A percentile compares a stretch with the other conserved stretches of the same genome.
Evolutionary conservation across 1,284 basidiomycete species (phyloP).

Genomic region (Pholiota adiposa): DNA sequence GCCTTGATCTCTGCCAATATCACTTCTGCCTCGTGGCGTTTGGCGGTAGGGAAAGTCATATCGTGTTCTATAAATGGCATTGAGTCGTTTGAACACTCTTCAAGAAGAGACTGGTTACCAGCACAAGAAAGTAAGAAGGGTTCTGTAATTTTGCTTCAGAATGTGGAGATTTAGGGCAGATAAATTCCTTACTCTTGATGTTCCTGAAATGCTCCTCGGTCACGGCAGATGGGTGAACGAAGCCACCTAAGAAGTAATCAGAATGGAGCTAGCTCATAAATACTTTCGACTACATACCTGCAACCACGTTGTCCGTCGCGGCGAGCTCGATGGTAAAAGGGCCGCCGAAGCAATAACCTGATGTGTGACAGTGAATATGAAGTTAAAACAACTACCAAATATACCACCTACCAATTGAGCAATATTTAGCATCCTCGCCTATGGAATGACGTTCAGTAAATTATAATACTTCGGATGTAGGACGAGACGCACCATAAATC

Average conservation of each 20-base stretch:
- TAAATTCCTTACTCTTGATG: conserved; percentile 41
- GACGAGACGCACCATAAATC: conserved; percentile 38
- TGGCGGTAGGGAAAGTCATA: conserved; percentile 43
- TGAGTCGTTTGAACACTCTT: not conserved
- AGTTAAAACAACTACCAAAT: not conserved
- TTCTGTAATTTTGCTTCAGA: conserved; percentile 34
- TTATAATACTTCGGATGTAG: not conserved
- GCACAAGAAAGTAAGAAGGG: conserved; percentile 58
- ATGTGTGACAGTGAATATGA: not conserved
- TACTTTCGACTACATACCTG: conserved; percentile 37
- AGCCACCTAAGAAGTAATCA: conserved; percentile 41
- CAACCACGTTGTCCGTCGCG: conserved; percentile 46
- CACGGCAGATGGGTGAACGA: conserved; percentile 59
- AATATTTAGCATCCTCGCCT: conserved; percentile 36
- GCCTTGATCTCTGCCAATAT: conserved; percentile 46
- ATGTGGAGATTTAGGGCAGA: not conserved
- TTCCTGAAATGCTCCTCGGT: conserved; percentile 51
- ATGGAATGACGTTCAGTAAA: not conserved
- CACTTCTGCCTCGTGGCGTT: conserved; percentile 48
- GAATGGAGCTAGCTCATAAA: not conserved
- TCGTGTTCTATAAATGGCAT: conserved; percentile 41
- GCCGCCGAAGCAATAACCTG: conserved; percentile 66
- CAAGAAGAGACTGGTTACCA: conserved; percentile 31
- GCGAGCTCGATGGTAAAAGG: conserved; percentile 51
- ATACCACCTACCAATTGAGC: conserved; percentile 29